phyloP scores from a whole-genome alignment of 2,329 filamentous ascomycete species.

The Sclerotinia subarctica region DNA sequence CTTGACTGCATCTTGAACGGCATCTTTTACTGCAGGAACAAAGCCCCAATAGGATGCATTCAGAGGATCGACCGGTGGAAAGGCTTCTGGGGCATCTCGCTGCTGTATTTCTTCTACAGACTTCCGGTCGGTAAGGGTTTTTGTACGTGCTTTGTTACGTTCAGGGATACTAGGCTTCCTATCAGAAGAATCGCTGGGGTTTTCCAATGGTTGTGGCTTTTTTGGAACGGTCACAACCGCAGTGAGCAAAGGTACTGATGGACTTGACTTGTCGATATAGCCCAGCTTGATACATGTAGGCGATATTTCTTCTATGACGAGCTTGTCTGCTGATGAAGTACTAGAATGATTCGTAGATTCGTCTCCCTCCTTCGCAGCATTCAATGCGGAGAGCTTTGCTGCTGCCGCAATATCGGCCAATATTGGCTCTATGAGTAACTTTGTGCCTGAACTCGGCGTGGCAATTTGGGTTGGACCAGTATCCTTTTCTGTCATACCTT shows the following conservation, averaged over 20 bases:
- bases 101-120: constrained; percentile 20
- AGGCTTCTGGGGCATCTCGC: background rate
- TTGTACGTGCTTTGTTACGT: constrained; percentile 12
- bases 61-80: constrained; percentile 21
- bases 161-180: constrained; percentile 13
- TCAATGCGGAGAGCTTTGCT: constrained; percentile 4
- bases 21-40: constrained; percentile 32
- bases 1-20: constrained; percentile 33
- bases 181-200: background rate
- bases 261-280: constrained; percentile 17
- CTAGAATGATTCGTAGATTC: too few relatives aligned
- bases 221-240: constrained; percentile 19
- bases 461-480: background rate
- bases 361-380: background rate
- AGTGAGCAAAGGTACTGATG: constrained; percentile 15
- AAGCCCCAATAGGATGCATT: constrained; percentile 36
- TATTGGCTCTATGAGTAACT: constrained; percentile 12
- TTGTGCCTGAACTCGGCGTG: constrained; percentile 9
- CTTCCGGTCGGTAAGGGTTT: background rate
- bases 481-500: background rate
- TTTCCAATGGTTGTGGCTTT: background rate
- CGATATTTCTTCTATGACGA: constrained; percentile 19
- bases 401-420: constrained; percentile 15
- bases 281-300: constrained; percentile 19
- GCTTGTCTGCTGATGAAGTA: background rate